phyloP scores from a whole-genome alignment of 2,329 filamentous ascomycete genomes.

The Bipolaris oryzae region DNA sequence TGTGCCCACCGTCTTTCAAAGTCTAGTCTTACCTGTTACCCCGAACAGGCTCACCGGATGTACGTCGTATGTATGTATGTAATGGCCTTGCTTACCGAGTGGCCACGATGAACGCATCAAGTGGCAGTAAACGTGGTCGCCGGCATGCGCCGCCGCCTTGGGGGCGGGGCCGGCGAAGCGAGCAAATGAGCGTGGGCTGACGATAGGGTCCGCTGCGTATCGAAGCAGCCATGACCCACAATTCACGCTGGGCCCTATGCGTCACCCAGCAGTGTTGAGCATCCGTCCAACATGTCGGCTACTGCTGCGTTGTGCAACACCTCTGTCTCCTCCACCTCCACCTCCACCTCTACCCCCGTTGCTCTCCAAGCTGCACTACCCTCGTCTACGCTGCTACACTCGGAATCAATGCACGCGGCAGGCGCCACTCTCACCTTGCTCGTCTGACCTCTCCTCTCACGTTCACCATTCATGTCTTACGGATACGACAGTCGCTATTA shows the following conservation, averaged over 20 bases:
- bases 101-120: constrained; percentile 7
- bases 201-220: constrained; percentile 9
- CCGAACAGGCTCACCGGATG: background rate
- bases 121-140: constrained; percentile 16
- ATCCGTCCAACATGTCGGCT: constrained; percentile 15
- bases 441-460: constrained; percentile 17
- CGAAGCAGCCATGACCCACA: constrained; percentile 14
- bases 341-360: too few relatives aligned
- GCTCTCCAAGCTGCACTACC: constrained; percentile 10
- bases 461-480: constrained; percentile 29
- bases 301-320: constrained; percentile 11
- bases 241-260: constrained; percentile 12
- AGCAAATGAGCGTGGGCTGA: constrained; percentile 12
- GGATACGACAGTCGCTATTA: constrained; percentile 35
- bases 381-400: constrained; percentile 4
- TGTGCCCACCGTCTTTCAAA: background rate
- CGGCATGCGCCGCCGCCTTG: background rate
- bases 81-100: background rate
- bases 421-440: constrained; percentile 15
- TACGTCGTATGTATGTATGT: too few relatives aligned
- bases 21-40: background rate
- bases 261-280: constrained; percentile 18
- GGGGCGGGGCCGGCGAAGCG: constrained; percentile 5
- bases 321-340: constrained; percentile 7
- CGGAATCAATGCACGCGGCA: constrained; percentile 6